phyloP scores from a whole-genome alignment of 352 stramenopile species.

The Globisporangium radiosum region DNA sequence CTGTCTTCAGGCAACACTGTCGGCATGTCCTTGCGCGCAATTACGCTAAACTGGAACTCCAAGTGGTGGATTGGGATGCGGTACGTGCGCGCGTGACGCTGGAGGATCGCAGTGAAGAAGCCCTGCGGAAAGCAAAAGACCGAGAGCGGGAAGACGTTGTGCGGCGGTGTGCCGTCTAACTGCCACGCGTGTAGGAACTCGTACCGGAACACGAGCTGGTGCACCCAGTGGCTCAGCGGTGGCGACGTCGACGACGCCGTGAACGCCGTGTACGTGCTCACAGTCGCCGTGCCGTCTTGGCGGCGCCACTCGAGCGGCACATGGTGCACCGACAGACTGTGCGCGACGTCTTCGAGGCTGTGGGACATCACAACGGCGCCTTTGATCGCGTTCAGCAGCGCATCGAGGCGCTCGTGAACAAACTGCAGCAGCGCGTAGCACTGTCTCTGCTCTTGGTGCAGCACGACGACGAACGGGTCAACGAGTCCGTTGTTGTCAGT shows the following conservation, averaged over 20 bases:
- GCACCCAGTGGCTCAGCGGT: slow-evolving; percentile 46
- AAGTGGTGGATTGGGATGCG: slow-evolving; percentile 66
- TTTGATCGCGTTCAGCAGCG: slow-evolving; percentile 52
- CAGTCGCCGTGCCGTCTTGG: slow-evolving; percentile 22
- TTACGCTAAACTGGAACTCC: slow-evolving; percentile 69
- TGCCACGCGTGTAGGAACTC: slow-evolving; percentile 58
- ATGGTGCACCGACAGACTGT: slow-evolving; percentile 40
- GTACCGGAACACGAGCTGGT: slow-evolving; percentile 42
- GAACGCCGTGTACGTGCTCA: slow-evolving; percentile 8
- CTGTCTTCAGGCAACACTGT: neutral
- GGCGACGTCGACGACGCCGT: slow-evolving; percentile 6
- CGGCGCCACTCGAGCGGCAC: slow-evolving; percentile 53
- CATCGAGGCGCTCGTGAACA: slow-evolving; percentile 30
- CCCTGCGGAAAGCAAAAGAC: slow-evolving; percentile 72
- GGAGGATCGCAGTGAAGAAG: slow-evolving; percentile 71
- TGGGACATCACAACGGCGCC: slow-evolving; percentile 52
- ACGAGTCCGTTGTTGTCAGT: slow-evolving; percentile 5
- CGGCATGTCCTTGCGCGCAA: slow-evolving; percentile 10
- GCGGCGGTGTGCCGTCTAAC: slow-evolving; percentile 13
- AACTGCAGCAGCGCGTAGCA: slow-evolving; percentile 40
- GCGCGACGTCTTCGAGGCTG: slow-evolving; percentile 42
- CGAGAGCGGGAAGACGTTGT: slow-evolving; percentile 45
- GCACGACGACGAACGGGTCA: slow-evolving; percentile 56
- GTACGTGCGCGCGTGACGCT: slow-evolving; percentile 67
- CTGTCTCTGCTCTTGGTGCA: slow-evolving; percentile 54